Evolutionary conservation across 2,329 filamentous ascomycete genomes (phyloP), one percentile per base, ranked within the genome.

Genomic region (Scedosporium minutisporum): DNA sequence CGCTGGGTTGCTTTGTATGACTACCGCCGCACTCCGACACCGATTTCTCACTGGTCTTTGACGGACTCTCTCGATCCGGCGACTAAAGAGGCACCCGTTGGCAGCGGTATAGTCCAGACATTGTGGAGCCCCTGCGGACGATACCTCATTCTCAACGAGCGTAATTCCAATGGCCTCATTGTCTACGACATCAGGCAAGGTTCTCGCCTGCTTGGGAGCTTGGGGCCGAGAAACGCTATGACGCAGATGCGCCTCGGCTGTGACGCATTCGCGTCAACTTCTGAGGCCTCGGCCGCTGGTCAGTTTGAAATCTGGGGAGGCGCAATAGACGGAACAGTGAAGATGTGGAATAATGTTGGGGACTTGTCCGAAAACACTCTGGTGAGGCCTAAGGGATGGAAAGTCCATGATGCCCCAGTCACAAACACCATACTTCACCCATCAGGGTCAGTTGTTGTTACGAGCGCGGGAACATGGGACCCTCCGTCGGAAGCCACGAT

Each of bases 291-390:
- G 14, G 67, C 65, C 0, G 63, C 65, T 0, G 73, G 74, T 1
- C 78, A 79, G 1, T 85, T 85, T 65, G 86, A 88, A 69, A 77
- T 87, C 57, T 88, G 85, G 85, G 82, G 82, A 5, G 86, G 85
- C 2, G 78, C 80, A 0, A 75, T 77, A 53, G 74, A 79, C 64
- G 85, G 86, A 1, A 68, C 72, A 3, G 80, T 86, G n/a, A 76
- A 76, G 55, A 79, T 87, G 6, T 88, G 83, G 81, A 82, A 87
- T 53, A 76, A 76, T 10, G 79, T 86, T 0, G 84, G 84, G 27
- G 33, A 72, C 70, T 18, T 48, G 46, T 66, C 65, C 2, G 77
- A 75, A 55, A 83, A 82, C 16, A 72, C 75, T 6, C 69, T 76
- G 23, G 68, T 74, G 27, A 76, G 78, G 3, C 71, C 75, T 0